These are phyloP conservation scores for Orbilia quercus DNA, from an alignment of 2,329 filamentous ascomycete species.

Conservation along the genomic window DNA sequence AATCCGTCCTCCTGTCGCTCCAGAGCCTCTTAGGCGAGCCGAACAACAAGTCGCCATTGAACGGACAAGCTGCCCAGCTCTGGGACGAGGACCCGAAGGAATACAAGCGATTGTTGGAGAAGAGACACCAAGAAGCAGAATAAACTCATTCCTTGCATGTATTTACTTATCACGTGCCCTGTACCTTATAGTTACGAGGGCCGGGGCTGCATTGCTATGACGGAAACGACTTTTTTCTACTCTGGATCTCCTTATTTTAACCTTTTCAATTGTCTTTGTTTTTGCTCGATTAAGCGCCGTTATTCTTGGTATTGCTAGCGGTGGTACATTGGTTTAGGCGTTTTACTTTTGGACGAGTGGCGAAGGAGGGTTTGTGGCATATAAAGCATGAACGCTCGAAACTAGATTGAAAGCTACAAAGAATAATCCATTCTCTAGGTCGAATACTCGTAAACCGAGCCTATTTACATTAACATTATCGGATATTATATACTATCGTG, in stretches of 20 bases:
- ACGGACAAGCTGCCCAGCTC: conserved; percentile 93
- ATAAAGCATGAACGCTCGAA: not conserved
- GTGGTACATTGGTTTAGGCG: conserved; percentile 26
- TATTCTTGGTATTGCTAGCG: conserved; percentile 23
- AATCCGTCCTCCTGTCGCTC: conserved; percentile 89
- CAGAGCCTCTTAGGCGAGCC: conserved; percentile 96
- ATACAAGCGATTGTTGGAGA: conserved; percentile 81
- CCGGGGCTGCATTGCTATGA: conserved; percentile 12
- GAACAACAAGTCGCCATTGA: conserved; percentile 95
- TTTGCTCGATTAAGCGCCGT: conserved; percentile 52
- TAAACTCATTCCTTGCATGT: conserved; percentile 25
- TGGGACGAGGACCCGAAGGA: conserved; percentile 90
- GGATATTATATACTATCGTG: not conserved
- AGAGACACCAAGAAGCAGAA: conserved; percentile 71
- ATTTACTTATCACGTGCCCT: not conserved
- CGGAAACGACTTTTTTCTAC: conserved; percentile 28
- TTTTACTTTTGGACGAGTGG: conserved; percentile 1
- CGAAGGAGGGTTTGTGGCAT: not conserved
- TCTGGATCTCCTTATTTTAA: not conserved
- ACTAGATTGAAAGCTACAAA: not conserved
- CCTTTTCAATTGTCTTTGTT: no score
- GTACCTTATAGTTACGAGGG: no score
- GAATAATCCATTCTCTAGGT: not conserved
- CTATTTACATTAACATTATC: not conserved
- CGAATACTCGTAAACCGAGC: not conserved